phyloP scores from a whole-genome alignment of 352 stramenopile genomes.

The Globisporangium abappressorium region DNA sequence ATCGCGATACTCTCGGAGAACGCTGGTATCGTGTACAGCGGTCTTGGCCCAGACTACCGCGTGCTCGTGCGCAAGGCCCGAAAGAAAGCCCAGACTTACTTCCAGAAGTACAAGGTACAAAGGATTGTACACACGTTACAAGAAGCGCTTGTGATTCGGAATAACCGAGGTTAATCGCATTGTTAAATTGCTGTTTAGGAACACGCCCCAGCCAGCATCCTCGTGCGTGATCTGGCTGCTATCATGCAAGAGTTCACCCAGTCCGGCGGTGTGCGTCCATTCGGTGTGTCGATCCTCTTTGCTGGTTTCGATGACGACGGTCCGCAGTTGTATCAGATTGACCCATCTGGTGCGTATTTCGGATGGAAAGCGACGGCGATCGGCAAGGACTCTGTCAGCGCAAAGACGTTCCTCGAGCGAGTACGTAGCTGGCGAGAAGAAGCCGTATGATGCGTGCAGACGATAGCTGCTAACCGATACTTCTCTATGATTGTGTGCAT shows the following conservation, averaged over 20 bases:
- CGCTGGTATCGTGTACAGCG: slow-evolving; percentile 95
- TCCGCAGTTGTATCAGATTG: slow-evolving; percentile 97
- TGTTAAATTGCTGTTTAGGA: slow-evolving; percentile 26
- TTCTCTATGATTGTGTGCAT: neutral
- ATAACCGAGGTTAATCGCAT: neutral
- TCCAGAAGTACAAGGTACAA: slow-evolving; percentile 90
- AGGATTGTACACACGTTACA: neutral
- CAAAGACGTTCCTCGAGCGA: slow-evolving; percentile 99
- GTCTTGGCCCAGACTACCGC: slow-evolving; percentile 98
- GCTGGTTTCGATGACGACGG: slow-evolving; percentile 97
- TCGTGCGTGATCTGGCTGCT: slow-evolving; percentile 95
- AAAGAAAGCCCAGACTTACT: slow-evolving; percentile 96
- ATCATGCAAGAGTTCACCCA: slow-evolving; percentile 99
- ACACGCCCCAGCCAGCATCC: slow-evolving; percentile 92
- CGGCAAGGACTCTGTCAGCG: slow-evolving; percentile 97
- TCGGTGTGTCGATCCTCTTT: slow-evolving; percentile 98
- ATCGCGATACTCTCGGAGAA: slow-evolving; percentile 92
- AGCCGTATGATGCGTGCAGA: neutral
- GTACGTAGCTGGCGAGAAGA: slow-evolving; percentile 47
- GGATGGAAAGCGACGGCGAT: slow-evolving; percentile 99
- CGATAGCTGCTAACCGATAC: slow-evolving; percentile 10
- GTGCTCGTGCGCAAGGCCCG: slow-evolving; percentile 96
- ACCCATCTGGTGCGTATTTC: slow-evolving; percentile 98
- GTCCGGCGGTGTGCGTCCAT: slow-evolving; percentile 96
- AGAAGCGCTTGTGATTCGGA: neutral